A percentile compares a stretch with the other conserved stretches of the same genome.
These are phyloP conservation scores for Xylariaceae sp. DNA, from an alignment of 2,329 filamentous ascomycete species.

Conservation along the genomic window DNA sequence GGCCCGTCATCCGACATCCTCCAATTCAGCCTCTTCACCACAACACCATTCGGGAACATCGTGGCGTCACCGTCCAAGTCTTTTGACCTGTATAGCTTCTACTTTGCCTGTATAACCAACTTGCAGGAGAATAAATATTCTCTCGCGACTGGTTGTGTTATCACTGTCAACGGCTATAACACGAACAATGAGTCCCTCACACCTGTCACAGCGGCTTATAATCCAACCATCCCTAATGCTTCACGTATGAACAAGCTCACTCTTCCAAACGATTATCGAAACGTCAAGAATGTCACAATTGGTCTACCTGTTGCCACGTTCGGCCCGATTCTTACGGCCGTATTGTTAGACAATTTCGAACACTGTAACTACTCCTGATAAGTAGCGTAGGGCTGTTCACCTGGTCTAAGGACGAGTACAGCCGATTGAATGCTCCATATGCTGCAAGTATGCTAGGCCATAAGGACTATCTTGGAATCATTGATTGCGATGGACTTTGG, in stretches of 20 bases:
- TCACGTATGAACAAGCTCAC: background rate
- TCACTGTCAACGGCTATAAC: background rate
- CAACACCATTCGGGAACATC: background rate
- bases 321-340: background rate
- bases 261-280: background rate
- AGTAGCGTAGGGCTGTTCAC: too few relatives aligned
- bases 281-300: slow-evolving; percentile 1
- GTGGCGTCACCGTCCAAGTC: background rate
- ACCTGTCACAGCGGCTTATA: background rate
- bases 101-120: background rate
- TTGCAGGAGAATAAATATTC: background rate
- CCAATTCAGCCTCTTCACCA: background rate
- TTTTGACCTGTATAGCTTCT: slow-evolving; percentile 1
- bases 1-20: slow-evolving; percentile 1
- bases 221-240: background rate
- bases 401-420: too few relatives aligned
- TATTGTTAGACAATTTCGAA: background rate
- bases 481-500: too few relatives aligned
- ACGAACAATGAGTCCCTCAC: background rate
- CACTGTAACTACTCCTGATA: slow-evolving; percentile 2
- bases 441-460: too few relatives aligned
- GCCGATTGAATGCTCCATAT: too few relatives aligned
- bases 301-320: background rate
- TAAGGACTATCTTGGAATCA: too few relatives aligned
- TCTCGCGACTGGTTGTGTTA: background rate